Evolutionary conservation across 1,139 yeast species (phyloP), one percentile per base, ranked within the genome.

Genomic region (Magnusiomyces tetraspermus): DNA sequence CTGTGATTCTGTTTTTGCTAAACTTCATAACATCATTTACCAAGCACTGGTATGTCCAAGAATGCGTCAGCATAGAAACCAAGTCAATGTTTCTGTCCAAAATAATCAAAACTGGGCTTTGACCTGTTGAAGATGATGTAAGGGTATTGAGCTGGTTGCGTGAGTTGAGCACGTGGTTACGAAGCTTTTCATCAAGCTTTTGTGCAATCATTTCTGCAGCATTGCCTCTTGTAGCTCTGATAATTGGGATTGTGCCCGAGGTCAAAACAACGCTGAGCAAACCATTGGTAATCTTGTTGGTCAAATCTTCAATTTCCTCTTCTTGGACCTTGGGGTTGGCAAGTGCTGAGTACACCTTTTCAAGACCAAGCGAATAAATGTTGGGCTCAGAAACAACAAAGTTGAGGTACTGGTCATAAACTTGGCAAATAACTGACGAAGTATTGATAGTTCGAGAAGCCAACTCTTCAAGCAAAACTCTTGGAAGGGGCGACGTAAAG

Each of bases 31-130:
- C 95, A 67, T 92, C 99, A 63, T 90, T 85, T 17, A 92, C 95
- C 79, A 92, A 83, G 63, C 97, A 89, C 71, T 92, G 96, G 67
- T 92, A 92, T 51, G 95, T 89, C 97, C 98, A 90, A 5, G 97
- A 88, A 68, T 92, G 99, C 1, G 94, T 80, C 67, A 94, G 83
- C 97, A 92, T 90, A 28, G 96, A 84, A 1, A 92, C 83, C 58
- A 94, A 74, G 68, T 94, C 97, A 56, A 92, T 76, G 63, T 85
- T 87, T 66, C 99, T 78, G 68, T 92, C 99, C 55, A 90, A 71
- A 51, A 92, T 71, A 40, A 94, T 76, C 61, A 92, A 74, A 17
- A 92, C 97, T 3, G 87, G 80, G 57, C 96, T 75, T 17, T 65
- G 55, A 11, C 33, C 33, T 63, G 64, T 56, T 56, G 77, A 54